Base-by-base conservation (phyloP, 305 asterid species). In the Solanum hybrid region DNA sequence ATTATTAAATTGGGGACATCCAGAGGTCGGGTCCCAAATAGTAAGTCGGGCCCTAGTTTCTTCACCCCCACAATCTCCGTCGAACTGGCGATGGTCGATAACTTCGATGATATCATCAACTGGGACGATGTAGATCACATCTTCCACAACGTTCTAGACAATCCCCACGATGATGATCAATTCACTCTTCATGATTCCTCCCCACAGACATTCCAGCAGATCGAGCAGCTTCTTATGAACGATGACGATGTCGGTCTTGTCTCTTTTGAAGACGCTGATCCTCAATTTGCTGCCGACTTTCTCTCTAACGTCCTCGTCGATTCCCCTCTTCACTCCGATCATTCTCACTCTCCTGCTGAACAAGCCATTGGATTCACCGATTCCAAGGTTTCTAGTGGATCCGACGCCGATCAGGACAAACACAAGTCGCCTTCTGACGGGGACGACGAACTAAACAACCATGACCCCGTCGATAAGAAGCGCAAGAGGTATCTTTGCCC, bases 161-260 rank as follows among this genome's bases (percentile, higher is more conserved):
- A 32, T 15, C 87, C 90, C 51, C 87, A 66, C 72, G 86, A 89
- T 64, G 32, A 24, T 31, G 34, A 32, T 31, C 78, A 78, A 66
- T 29, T 85, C 15, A 51, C 78, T 60, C 88, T 77, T 19, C 79
- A 34, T 9, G 89, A 37, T 66, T 40, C 79, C n/a, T 36, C 37
- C 4, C 24, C 87, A 13, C 86, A 90, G n/a, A 87, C 93, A 1
- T 89, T 93, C 73, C 85, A 56, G 35, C 87, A 90, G 32, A 90
- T 93, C 86, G 94, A 93, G 90, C 86, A 90, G 42, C 86, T 93
- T 64, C 90, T 93, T 78, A 90, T 93, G 89, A 87, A 78, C 78
- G 95, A 93, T 56, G 89, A 89, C 34, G 90, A 51, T 36, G 64
- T 69, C n/a, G 60, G 27, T 36, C 37, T 31, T 32, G 42, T 76